A percentile compares a stretch with the other conserved stretches of the same genome.
phyloP scores from a whole-genome alignment of 169 alveolate genomes.

The Blepharisma undulans region DNA sequence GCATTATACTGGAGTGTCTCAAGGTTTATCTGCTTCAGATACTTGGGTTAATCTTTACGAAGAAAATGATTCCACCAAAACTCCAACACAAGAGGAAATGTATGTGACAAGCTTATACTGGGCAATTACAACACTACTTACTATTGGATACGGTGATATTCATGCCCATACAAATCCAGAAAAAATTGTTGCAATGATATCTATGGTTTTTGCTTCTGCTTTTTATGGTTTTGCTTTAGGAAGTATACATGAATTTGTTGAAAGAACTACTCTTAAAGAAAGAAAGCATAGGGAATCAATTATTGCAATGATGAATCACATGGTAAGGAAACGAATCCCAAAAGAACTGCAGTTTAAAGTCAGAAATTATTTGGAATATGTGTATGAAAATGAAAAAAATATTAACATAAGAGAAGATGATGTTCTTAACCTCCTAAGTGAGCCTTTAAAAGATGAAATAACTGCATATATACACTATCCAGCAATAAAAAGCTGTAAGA shows the following conservation, averaged over 20 bases:
- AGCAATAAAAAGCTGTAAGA: slow-evolving; percentile 17
- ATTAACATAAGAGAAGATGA: slow-evolving; percentile 55
- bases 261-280: slow-evolving; percentile 42
- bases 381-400: slow-evolving; percentile 41
- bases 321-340: slow-evolving; percentile 34
- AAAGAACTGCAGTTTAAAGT: slow-evolving; percentile 44
- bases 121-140: slow-evolving; percentile 70
- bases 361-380: slow-evolving; percentile 46
- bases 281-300: slow-evolving; percentile 47
- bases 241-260: slow-evolving; percentile 50
- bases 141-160: slow-evolving; percentile 81
- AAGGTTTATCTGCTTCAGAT: neutral
- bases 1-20: slow-evolving; percentile 21
- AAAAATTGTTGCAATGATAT: slow-evolving; percentile 49
- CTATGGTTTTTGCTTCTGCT: slow-evolving; percentile 44
- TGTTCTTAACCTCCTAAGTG: slow-evolving; percentile 47
- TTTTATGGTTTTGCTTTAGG: slow-evolving; percentile 52
- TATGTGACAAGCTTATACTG: slow-evolving; percentile 69
- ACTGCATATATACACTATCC: slow-evolving; percentile 45
- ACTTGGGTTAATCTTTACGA: slow-evolving; percentile 44
- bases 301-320: slow-evolving; percentile 43
- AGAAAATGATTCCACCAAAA: slow-evolving; percentile 36
- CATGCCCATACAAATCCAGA: slow-evolving; percentile 58
- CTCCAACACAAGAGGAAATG: slow-evolving; percentile 16
- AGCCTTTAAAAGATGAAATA: slow-evolving; percentile 46